Evolutionary conservation across 2,329 filamentous ascomycete genomes (phyloP).

Genomic region (Penicillium palitans): DNA sequence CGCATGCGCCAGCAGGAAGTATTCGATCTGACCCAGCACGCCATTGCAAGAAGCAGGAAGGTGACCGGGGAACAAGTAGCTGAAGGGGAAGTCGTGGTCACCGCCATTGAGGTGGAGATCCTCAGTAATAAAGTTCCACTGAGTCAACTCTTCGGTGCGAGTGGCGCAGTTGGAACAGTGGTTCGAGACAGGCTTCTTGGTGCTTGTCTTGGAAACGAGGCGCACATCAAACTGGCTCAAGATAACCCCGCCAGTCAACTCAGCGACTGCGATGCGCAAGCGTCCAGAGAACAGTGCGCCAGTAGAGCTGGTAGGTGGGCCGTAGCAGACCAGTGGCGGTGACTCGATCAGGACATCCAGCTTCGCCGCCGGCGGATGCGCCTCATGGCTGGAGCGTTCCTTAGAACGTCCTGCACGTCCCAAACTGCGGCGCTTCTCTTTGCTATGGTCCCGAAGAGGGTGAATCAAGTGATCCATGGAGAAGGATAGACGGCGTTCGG

Average conservation of each 20-base stretch:
- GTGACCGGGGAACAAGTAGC: slow-evolving; percentile 78
- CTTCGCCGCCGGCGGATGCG: slow-evolving; percentile 48
- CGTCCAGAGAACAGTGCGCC: slow-evolving; percentile 85
- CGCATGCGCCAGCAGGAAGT: slow-evolving; percentile 70
- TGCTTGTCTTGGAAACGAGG: slow-evolving; percentile 68
- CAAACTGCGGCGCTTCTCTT: slow-evolving; percentile 45
- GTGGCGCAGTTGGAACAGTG: slow-evolving; percentile 77
- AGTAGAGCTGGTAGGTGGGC: slow-evolving; percentile 69
- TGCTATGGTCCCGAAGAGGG: slow-evolving; percentile 42
- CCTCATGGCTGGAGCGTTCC: slow-evolving; percentile 35
- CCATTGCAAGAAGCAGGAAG: slow-evolving; percentile 82
- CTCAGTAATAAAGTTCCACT: slow-evolving; percentile 73
- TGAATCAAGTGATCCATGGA: slow-evolving; percentile 48
- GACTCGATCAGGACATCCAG: slow-evolving; percentile 73
- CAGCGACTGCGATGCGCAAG: slow-evolving; percentile 70
- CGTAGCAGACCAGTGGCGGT: slow-evolving; percentile 82
- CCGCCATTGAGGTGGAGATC: slow-evolving; percentile 50
- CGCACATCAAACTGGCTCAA: slow-evolving; percentile 72
- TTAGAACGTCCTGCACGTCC: slow-evolving; percentile 39
- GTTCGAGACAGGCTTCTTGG: slow-evolving; percentile 77
- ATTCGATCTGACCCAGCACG: slow-evolving; percentile 70
- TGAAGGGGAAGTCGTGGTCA: slow-evolving; percentile 82
- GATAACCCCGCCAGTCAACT: slow-evolving; percentile 59
- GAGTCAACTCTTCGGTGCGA: slow-evolving; percentile 71
- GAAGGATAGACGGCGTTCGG: slow-evolving; percentile 45